Base-by-base conservation (phyloP, 169 alveolate species). In the Eimeria sp. region DNA sequence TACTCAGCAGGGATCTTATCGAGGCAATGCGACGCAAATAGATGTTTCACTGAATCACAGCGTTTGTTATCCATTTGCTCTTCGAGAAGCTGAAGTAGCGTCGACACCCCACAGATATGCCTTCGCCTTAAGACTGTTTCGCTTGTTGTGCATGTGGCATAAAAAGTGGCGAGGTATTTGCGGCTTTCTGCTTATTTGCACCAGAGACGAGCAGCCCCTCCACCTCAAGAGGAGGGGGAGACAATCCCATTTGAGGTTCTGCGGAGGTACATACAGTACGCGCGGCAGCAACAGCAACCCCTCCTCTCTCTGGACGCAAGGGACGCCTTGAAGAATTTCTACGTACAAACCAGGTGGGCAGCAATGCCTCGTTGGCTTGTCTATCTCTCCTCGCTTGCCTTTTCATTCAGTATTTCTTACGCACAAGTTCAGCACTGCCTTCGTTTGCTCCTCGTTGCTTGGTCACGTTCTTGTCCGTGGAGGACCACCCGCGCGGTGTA, bases 231-330 rank as follows among this genome's bases (percentile, higher is more conserved):
- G 4, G 89, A 87, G 5, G 97, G 97, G 3, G 97, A 96, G 1
- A 98, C 97, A 58, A 97, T 98, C 22, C 97, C 98, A 54, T 89
- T 98, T 13, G 97, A 97, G 65, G 96, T 95, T 43, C 97, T 99
- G 61, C 98, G 98, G 96, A 98, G 98, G 95, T 99, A 98, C 95
- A 98, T 99, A 22, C 97, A 98, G 43, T 99, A 96, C 96, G 99
- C 99, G 10, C 96, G 99, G 88, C 97, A 97, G 97, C 97, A 97
- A 95, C 98, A 98, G 27, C 97, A 98, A 58, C 99, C 99, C 34
- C 97, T 99, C 96, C 97, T 99, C 63, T 97, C 99, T 45, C 99
- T 98, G 75, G 99, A 99, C 75, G 99, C 99, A 67, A 99, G 99
- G 40, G 98, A 99, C 87, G 97, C 98, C 84, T 97, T 99, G 75